phyloP scores from a whole-genome alignment of 768 basidiomycete species.

The Boletus bicolor region DNA sequence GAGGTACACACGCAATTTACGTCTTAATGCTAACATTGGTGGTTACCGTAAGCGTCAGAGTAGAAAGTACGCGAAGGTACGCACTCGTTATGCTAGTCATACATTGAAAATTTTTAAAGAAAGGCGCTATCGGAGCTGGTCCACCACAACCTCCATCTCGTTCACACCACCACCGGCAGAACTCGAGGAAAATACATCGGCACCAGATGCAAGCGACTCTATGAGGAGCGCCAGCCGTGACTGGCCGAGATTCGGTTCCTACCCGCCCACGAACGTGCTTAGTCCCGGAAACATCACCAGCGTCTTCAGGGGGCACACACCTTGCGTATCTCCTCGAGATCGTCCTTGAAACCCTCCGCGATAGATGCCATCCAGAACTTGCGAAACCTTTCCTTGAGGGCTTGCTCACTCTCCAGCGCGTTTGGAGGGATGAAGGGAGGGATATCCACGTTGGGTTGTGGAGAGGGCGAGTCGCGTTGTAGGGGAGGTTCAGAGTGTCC shows the following conservation, averaged over 20 bases:
- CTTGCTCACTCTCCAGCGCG: constrained; percentile 43
- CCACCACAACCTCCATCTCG: constrained; percentile 77
- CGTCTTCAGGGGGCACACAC: constrained; percentile 35
- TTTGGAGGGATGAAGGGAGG: constrained; percentile 57
- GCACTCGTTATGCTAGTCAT: not conserved
- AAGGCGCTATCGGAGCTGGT: constrained; percentile 21
- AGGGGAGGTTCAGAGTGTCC: not conserved
- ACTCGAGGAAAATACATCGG: constrained; percentile 62
- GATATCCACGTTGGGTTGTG: constrained; percentile 28
- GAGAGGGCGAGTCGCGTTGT: constrained; percentile 28
- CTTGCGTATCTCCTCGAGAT: constrained; percentile 81
- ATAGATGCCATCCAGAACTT: constrained; percentile 87
- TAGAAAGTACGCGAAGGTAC: not conserved
- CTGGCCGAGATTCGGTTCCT: constrained; percentile 67
- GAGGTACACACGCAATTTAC: not conserved
- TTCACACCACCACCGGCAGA: constrained; percentile 38
- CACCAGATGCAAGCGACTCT: constrained; percentile 77
- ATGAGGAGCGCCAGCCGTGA: constrained; percentile 72
- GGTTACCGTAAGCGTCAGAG: not conserved
- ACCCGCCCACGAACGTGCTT: not conserved
- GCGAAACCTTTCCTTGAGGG: constrained; percentile 64
- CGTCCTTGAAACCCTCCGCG: constrained; percentile 78
- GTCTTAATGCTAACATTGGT: not conserved
- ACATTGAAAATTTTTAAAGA: not conserved
- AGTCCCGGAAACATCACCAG: not conserved